phyloP scores from a whole-genome alignment of 345 rosid genomes.

The Odontarrhena argentea region DNA sequence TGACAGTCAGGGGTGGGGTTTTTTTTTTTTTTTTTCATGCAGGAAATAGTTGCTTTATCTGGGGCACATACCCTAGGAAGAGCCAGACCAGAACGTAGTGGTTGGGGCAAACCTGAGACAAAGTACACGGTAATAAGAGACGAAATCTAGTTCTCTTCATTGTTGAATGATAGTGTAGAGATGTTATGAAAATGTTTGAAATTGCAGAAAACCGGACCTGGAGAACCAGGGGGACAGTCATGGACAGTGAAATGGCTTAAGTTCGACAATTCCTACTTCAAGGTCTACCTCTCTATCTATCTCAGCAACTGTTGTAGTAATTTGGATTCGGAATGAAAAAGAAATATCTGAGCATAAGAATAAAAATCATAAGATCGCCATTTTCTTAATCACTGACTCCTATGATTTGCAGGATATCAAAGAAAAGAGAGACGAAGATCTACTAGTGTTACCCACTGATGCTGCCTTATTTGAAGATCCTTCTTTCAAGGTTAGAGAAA shows the following conservation, averaged over 20 bases:
- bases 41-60: conserved; percentile 96
- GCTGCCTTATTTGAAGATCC: conserved; percentile 91
- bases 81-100: conserved; percentile 93
- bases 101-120: conserved; percentile 96
- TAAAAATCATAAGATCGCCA: background rate
- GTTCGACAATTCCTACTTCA: conserved; percentile 95
- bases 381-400: conserved; percentile 21
- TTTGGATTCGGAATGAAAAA: background rate
- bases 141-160: background rate
- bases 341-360: background rate
- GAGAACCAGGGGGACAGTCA: conserved; percentile 97
- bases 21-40: conserved; percentile 13
- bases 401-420: conserved; percentile 65
- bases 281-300: conserved; percentile 53
- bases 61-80: conserved; percentile 98
- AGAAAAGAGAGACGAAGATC: conserved; percentile 71
- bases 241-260: conserved; percentile 96
- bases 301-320: conserved; percentile 11
- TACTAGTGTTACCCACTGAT: conserved; percentile 89
- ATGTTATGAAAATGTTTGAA: conserved; percentile 17
- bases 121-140: conserved; percentile 75
- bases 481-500: conserved; percentile 69
- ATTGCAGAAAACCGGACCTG: conserved; percentile 90
- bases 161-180: conserved; percentile 11
- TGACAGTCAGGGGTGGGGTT: background rate